A percentile compares a stretch with the other conserved stretches of the same genome.
These are phyloP conservation scores for Candida alai DNA, from an alignment of 805 yeast species.

Conservation along the genomic window DNA sequence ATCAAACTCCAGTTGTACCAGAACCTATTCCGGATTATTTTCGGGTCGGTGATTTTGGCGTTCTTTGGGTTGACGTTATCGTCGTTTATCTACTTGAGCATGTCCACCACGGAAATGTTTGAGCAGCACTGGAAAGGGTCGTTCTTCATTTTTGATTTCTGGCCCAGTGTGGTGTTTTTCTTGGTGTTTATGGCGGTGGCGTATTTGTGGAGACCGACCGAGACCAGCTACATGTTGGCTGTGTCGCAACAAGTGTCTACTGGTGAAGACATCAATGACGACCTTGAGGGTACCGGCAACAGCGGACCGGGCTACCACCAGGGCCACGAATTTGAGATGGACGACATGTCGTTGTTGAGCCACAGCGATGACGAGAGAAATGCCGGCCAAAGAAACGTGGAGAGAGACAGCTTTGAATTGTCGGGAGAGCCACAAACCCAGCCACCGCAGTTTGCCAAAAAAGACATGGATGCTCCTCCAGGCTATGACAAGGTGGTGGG, in stretches of 20 bases:
- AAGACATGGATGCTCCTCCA: constrained; percentile 26
- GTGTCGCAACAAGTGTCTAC: constrained; percentile 90
- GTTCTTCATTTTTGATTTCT: constrained; percentile 84
- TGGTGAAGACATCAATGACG: constrained; percentile 46
- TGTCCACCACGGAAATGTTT: constrained; percentile 70
- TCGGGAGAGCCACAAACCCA: constrained; percentile 13
- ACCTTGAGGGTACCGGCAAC: constrained; percentile 22
- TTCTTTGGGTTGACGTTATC: constrained; percentile 69
- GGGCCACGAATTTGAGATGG: constrained; percentile 59
- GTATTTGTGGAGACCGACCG: constrained; percentile 96
- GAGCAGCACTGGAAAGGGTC: constrained; percentile 91
- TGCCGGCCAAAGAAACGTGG: constrained; percentile 11
- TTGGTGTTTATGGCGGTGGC: constrained; percentile 79
- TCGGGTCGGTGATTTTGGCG: constrained; percentile 65
- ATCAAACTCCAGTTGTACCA: constrained; percentile 88
- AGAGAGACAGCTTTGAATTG: constrained; percentile 38
- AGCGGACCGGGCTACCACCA: constrained; percentile 22
- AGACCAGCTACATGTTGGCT: constrained; percentile 90
- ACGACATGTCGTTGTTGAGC: constrained; percentile 52
- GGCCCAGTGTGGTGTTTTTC: constrained; percentile 90
- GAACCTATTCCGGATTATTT: constrained; percentile 68
- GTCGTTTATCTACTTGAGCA: constrained; percentile 66
- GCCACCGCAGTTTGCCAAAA: constrained; percentile 7
- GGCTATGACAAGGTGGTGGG: constrained; percentile 23
- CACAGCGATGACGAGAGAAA: constrained; percentile 38